Base-by-base conservation (phyloP, 768 basidiomycete genomes). In the Tubosaeta sp. region DNA sequence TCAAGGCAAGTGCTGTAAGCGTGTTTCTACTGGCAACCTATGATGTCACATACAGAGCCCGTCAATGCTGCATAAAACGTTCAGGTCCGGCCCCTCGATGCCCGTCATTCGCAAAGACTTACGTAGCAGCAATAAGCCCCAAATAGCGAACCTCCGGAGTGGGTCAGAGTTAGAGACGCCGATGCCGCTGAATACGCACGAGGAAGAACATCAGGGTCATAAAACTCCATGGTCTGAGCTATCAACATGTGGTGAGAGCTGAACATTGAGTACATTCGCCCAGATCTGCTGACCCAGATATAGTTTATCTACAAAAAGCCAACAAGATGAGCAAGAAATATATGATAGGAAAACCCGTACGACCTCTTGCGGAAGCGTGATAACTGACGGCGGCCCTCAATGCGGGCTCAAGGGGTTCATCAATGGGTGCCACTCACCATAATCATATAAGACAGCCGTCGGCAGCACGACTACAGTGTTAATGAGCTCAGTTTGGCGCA, bases 321-420 rank as follows among this genome's bases (percentile, higher is more conserved):
- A 38, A 38, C 36, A 6, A 12, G 10, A 8, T 63, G n/a, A 54
- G 49, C 44, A 35, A 18, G 2, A 4, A 13, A 11, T 8, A 31
- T n/a, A n/a, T 16, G 21, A 25, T 7, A 34, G 3, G 16, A 18
- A 30, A 30, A 19, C 11, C 43, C 10, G 24, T 4, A 36, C 25
- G 25, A 64, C 54, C 62, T 64, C 62, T 11, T 42, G 46, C 3
- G 52, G n/a, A 34, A 64, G 46, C 0, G 54, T 46, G 13, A 64
- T 29, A 22, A 54, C 62, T 64, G 35, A 43, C 6, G 16, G 24
- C 9, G 45, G 14, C 18, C 2, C 10, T 38, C n/a, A 31, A 6
- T n/a, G 27, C 22, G 4, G 27, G 22, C 34, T 40, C 6, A 1
- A 6, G 24, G 16, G 7, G 13, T 2, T 3, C 29, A 36, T 34